phyloP scores from a whole-genome alignment of 306 rosid species.

The Albizia julibrissin region DNA sequence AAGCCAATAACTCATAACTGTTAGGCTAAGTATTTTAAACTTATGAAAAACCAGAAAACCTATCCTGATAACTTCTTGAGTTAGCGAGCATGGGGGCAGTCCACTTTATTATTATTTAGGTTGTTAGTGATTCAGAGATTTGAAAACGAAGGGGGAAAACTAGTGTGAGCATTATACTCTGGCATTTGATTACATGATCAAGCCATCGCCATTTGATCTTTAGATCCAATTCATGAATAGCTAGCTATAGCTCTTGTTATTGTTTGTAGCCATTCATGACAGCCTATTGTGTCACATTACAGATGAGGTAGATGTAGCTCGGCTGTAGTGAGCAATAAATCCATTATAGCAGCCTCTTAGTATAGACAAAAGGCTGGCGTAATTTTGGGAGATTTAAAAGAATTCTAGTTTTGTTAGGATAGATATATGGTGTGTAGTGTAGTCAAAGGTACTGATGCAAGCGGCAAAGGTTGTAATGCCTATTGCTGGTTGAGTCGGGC shows the following conservation, averaged over 20 bases:
- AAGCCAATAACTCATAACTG: background rate
- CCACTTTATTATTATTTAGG: background rate
- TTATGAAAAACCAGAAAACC: background rate
- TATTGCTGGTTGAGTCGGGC: background rate
- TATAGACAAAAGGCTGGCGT: background rate
- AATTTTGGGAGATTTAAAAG: slow-evolving; percentile 2
- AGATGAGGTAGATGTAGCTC: background rate
- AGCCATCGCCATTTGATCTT: background rate
- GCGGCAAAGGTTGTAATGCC: background rate
- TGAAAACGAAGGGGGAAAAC: background rate
- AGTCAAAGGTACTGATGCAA: background rate
- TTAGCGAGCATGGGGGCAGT: background rate
- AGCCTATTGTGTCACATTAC: background rate
- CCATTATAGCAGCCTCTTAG: background rate
- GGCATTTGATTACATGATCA: background rate
- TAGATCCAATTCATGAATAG: background rate
- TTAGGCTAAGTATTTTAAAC: background rate
- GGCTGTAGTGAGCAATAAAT: background rate
- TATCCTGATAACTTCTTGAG: background rate
- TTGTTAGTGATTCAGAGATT: background rate
- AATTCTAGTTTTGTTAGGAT: background rate
- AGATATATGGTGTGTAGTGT: background rate
- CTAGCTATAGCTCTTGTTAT: background rate
- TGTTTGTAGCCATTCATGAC: background rate
- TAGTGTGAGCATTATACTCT: background rate